Percentiles rank a stretch among this genome's conserved stretches.
Conservation (phyloP, 805 yeast genomes). For the Millerago galiae region DNA sequence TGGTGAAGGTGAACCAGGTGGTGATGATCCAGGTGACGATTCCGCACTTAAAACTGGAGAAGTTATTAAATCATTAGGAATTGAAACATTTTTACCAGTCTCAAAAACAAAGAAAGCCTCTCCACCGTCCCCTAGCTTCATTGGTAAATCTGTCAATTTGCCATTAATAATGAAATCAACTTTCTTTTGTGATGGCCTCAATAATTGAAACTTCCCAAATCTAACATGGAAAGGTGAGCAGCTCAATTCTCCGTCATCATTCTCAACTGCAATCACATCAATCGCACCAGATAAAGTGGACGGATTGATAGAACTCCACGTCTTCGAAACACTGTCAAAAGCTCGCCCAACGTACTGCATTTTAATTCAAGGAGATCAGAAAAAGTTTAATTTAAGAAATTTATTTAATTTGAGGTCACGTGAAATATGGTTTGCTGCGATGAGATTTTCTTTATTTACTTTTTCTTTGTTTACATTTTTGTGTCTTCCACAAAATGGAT, state of each 20-base stretch:
- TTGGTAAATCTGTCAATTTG: constrained; percentile 71
- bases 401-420: neutral
- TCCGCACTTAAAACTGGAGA: constrained; percentile 24
- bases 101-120: constrained; percentile 97
- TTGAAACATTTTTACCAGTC: constrained; percentile 49
- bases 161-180: constrained; percentile 87
- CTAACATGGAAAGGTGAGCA: constrained; percentile 97
- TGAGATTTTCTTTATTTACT: no score
- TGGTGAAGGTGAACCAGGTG: constrained; percentile 19
- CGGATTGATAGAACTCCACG: constrained; percentile 96
- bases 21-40: constrained; percentile 18
- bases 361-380: neutral
- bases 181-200: constrained; percentile 92
- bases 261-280: constrained; percentile 92
- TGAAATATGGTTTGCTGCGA: neutral
- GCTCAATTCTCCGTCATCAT: constrained; percentile 66
- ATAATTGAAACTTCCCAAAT: constrained; percentile 88
- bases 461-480: no score
- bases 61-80: constrained; percentile 65
- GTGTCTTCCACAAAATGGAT: no score
- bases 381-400: neutral
- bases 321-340: constrained; percentile 88
- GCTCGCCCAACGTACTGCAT: constrained; percentile 98
- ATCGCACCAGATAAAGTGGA: constrained; percentile 96
- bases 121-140: constrained; percentile 97